A percentile compares a stretch with the other conserved stretches of the same genome.
phyloP scores from a whole-genome alignment of 2,329 filamentous ascomycete genomes.

The Plectosphaerella sp. region DNA sequence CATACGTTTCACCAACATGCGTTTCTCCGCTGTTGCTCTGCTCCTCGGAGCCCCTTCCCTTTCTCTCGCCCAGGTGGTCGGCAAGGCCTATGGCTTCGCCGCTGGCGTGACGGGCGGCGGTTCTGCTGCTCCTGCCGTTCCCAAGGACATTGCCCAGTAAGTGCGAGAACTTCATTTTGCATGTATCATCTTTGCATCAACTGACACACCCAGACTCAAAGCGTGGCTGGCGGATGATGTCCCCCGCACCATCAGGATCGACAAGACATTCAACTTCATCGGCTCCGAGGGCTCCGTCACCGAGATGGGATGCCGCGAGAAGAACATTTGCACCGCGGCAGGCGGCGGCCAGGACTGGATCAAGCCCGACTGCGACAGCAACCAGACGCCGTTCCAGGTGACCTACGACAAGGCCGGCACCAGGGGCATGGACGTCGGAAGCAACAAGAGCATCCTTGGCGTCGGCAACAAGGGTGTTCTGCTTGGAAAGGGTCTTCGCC shows the following conservation, averaged over 20 bases:
- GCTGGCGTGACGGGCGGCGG: slow-evolving; percentile 5
- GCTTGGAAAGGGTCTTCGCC: slow-evolving; percentile 33
- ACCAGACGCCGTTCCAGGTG: slow-evolving; percentile 9
- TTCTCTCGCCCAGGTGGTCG: slow-evolving; percentile 2
- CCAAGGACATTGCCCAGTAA: slow-evolving; percentile 5
- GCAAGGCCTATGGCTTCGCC: slow-evolving; percentile 3
- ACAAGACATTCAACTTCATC: slow-evolving; percentile 21
- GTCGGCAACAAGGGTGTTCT: slow-evolving; percentile 30
- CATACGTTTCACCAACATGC: neutral
- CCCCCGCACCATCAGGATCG: slow-evolving; percentile 28
- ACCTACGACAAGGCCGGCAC: slow-evolving; percentile 26
- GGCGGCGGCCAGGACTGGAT: slow-evolving; percentile 18
- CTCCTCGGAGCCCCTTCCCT: slow-evolving; percentile 1
- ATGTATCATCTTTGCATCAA: neutral
- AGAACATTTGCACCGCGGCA: slow-evolving; percentile 7
- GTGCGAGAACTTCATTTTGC: too few species aligned
- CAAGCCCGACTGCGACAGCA: slow-evolving; percentile 17
- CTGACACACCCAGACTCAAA: slow-evolving; percentile 11
- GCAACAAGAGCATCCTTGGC: slow-evolving; percentile 35
- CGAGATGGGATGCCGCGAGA: slow-evolving; percentile 17
- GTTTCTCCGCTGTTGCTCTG: neutral
- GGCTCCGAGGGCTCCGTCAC: slow-evolving; percentile 15
- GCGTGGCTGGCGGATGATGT: slow-evolving; percentile 21
- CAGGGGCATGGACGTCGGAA: slow-evolving; percentile 27
- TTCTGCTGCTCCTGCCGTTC: neutral